Percentiles rank a stretch among this genome's conserved stretches.
These are phyloP conservation scores for Psidium friedrichsthalianum DNA, from an alignment of 345 rosid species.

Conservation along the genomic window DNA sequence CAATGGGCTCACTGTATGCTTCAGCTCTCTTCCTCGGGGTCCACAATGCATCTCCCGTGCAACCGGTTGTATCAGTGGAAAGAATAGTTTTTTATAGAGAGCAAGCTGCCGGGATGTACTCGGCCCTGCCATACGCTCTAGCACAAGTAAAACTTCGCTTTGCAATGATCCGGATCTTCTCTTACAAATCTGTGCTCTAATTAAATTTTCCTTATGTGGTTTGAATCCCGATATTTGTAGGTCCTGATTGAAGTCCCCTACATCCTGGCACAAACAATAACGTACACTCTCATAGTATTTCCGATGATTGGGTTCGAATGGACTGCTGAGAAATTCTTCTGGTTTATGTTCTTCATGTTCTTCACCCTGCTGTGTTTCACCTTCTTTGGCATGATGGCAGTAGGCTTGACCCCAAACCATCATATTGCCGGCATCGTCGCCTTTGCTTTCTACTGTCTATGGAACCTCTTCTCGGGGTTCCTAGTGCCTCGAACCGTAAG, in stretches of 20 bases:
- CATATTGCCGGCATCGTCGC: conserved; percentile 18
- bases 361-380: conserved; percentile 34
- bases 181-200: not conserved
- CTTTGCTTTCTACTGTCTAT: conserved; percentile 16
- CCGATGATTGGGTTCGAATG: conserved; percentile 37
- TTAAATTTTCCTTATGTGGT: not conserved
- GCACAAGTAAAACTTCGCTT: conserved; percentile 23
- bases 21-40: conserved; percentile 28
- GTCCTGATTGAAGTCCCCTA: conserved; percentile 31
- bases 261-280: conserved; percentile 12
- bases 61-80: conserved; percentile 30
- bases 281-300: conserved; percentile 20
- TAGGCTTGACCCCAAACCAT: conserved; percentile 34
- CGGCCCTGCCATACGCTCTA: conserved; percentile 37
- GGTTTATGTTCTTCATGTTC: conserved; percentile 39
- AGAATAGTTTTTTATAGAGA: conserved; percentile 39
- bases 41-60: conserved; percentile 21
- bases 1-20: conserved; percentile 31
- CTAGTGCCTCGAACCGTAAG: conserved; percentile 27
- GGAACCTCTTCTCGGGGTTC: conserved; percentile 41
- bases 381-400: conserved; percentile 33
- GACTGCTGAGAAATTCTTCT: conserved; percentile 27
- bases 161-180: not conserved
- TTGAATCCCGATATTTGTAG: conserved; percentile 1
- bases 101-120: conserved; percentile 46